phyloP scores from a whole-genome alignment of 257 asterid species.

The Gynochthodes officinalis region DNA sequence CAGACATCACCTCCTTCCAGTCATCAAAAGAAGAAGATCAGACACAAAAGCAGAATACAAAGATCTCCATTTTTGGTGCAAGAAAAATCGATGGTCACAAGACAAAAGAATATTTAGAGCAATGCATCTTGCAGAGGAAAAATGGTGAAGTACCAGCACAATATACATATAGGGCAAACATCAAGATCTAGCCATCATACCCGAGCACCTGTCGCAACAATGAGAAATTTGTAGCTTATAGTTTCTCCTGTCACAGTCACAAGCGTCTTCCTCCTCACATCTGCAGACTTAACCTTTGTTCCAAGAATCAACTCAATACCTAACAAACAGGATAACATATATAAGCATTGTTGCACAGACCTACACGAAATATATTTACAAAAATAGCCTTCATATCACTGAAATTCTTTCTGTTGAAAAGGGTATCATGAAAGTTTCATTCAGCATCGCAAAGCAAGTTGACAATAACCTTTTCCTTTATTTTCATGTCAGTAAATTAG shows the following conservation, averaged over 20 bases:
- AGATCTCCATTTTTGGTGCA: background rate
- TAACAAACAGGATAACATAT: constrained; percentile 22
- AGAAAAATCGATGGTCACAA: background rate
- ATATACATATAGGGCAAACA: constrained; percentile 16
- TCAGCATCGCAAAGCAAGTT: background rate
- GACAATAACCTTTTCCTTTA: background rate
- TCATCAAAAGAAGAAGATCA: background rate
- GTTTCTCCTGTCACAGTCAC: constrained; percentile 82
- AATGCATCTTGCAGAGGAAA: background rate
- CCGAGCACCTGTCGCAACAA: constrained; percentile 96
- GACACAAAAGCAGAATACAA: background rate
- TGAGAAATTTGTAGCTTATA: constrained; percentile 80
- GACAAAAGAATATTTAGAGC: background rate
- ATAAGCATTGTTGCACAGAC: background rate
- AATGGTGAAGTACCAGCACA: constrained; percentile 7
- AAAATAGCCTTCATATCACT: background rate
- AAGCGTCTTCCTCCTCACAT: constrained; percentile 74
- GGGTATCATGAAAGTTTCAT: background rate
- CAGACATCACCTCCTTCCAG: background rate
- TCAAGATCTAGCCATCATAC: constrained; percentile 46
- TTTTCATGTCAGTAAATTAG: background rate
- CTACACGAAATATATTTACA: too few species aligned
- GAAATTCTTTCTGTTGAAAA: background rate
- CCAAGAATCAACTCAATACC: constrained; percentile 90
- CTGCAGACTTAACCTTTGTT: constrained; percentile 79